Evolutionary conservation across 2,329 filamentous ascomycete genomes (phyloP).

Genomic region (Chaetomium sp.): DNA sequence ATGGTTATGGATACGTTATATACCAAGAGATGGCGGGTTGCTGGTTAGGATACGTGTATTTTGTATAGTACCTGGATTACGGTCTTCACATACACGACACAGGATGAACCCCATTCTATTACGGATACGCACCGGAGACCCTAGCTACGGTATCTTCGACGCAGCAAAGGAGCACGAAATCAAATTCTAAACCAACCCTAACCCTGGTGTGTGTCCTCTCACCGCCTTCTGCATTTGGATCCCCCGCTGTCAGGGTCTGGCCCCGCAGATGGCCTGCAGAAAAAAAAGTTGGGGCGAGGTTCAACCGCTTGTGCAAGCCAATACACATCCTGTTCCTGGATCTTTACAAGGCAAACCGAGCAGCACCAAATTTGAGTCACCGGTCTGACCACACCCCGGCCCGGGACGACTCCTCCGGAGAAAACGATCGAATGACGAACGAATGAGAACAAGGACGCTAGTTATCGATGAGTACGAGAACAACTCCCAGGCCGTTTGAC

Average conservation of each 20-base stretch:
- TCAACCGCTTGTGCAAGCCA: not conserved
- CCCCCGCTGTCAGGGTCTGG: not conserved
- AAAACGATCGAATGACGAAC: not conserved
- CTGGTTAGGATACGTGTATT: not conserved
- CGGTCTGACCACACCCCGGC: not conserved
- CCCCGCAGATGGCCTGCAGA: not conserved
- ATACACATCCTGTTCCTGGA: not conserved
- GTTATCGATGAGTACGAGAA: not conserved
- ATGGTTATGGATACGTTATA: not conserved
- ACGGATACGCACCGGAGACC: no score
- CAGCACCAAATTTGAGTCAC: conserved; percentile 10
- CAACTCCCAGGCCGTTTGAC: not conserved
- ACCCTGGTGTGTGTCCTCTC: not conserved
- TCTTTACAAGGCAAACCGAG: not conserved
- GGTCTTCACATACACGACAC: no score
- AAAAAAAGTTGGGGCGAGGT: not conserved
- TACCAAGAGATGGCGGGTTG: not conserved
- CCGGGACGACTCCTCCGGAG: not conserved
- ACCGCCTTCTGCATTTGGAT: not conserved
- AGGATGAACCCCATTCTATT: no score
- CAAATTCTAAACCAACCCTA: not conserved
- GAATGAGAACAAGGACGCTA: not conserved
- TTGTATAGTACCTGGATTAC: no score
- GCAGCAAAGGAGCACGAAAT: no score
- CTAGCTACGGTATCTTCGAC: no score